phyloP scores from a whole-genome alignment of 768 basidiomycete genomes.

The Fomitopsis serialis region DNA sequence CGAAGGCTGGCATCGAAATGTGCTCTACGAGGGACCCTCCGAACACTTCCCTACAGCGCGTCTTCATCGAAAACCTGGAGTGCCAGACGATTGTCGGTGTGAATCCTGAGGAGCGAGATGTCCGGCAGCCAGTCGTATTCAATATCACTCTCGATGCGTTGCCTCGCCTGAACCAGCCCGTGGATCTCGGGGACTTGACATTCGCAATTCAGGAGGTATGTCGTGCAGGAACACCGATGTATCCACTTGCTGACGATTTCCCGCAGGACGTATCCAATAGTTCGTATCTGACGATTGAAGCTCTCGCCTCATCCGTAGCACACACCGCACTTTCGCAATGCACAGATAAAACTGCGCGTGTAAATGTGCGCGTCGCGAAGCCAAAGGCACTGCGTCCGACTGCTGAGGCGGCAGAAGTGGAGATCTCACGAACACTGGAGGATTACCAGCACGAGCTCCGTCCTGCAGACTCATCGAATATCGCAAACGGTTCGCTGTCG shows the following conservation, averaged over 20 bases:
- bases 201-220: slow-evolving; percentile 31
- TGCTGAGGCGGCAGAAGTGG: slow-evolving; percentile 60
- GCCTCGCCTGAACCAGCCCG: slow-evolving; percentile 8
- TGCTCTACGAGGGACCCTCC: slow-evolving; percentile 19
- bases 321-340: slow-evolving; percentile 34
- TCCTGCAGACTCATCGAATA: not conserved
- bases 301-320: slow-evolving; percentile 56
- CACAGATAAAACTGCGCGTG: slow-evolving; percentile 16
- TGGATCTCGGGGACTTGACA: slow-evolving; percentile 39
- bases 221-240: slow-evolving; percentile 4
- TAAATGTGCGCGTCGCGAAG: slow-evolving; percentile 62
- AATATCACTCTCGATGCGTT: slow-evolving; percentile 36
- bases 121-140: slow-evolving; percentile 55
- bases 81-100: slow-evolving; percentile 62
- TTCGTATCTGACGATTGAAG: slow-evolving; percentile 61
- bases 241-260: not conserved
- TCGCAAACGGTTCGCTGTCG: not conserved
- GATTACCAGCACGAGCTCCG: slow-evolving; percentile 28
- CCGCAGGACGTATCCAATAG: slow-evolving; percentile 43
- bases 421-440: slow-evolving; percentile 41
- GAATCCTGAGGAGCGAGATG: slow-evolving; percentile 56
- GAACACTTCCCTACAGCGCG: slow-evolving; percentile 4
- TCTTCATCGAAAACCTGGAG: slow-evolving; percentile 35
- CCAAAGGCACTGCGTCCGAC: slow-evolving; percentile 59
- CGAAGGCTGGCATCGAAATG: slow-evolving; percentile 37